Base-by-base conservation (phyloP, 805 yeast genomes). In the Wickerhamiella bombiphila region DNA sequence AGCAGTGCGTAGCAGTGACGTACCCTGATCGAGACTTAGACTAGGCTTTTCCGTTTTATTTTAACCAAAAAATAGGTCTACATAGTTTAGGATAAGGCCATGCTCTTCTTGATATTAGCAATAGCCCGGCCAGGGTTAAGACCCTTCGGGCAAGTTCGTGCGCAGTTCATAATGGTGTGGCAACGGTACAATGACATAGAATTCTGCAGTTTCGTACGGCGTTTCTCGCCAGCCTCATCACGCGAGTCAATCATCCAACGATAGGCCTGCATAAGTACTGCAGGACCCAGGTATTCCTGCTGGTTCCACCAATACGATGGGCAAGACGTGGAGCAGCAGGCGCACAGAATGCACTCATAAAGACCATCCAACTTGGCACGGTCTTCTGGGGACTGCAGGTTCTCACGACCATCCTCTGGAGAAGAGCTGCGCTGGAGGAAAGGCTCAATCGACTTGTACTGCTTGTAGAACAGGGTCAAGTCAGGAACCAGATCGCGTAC, bases 241-340 rank as follows among this genome's bases (percentile, higher is more conserved):
- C 98, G 79, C 31, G 94, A 79, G 64, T 91, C 98, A 44, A 85
- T 74, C 70, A 91, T 76, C 98, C 98, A 91, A 69, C 98, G 79
- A 72, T 76, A 91, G 39, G 97, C 96, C 70, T 91, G 98, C 95
- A 91, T 81, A 61, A 91, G 72, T 39, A 91, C 97, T 22, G 98
- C 98, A 19, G 98, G 98, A 41, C 98, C 98, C 53, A 91, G 68
- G 65, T 91, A 91, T 69, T 91, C 93, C 65, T 86, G 94, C 67
- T 83, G 94, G 67, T 91, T 91, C 98, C 98, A 91, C 98, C 98
- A 91, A 72, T 91, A 91, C 3, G 97, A 86, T 38, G 98, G 98
- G 69, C 98, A 91, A 15, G 97, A 77, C 37, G 98, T 91, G 25
- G 96, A 86, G 65, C 98, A 88, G 66, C 98, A 86, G 8, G 98